These are phyloP conservation scores for Tricladium varicosporioides DNA, from an alignment of 2,329 filamentous ascomycete species.

Conservation along the genomic window DNA sequence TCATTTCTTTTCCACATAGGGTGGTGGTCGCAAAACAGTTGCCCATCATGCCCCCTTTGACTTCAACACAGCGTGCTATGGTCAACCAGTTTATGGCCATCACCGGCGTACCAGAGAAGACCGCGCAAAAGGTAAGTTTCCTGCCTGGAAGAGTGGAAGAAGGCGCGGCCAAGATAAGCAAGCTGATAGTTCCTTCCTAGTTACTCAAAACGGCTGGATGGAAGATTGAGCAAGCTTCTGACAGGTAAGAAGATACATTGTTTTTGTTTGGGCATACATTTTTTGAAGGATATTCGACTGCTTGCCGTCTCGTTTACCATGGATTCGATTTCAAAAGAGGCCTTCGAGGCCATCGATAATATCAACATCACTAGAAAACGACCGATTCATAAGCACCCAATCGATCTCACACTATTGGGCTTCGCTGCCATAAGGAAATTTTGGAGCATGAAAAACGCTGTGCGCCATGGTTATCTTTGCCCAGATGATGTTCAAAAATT, in stretches of 20 bases:
- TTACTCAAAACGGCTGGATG: slow-evolving; percentile 36
- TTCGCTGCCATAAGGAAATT: too few species aligned
- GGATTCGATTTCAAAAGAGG: too few species aligned
- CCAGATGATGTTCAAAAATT: too few species aligned
- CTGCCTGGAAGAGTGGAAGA: background rate
- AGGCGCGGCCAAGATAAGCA: slow-evolving; percentile 4
- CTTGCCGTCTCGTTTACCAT: too few species aligned
- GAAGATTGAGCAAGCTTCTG: slow-evolving; percentile 38
- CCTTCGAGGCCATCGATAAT: too few species aligned
- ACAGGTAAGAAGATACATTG: slow-evolving; percentile 35
- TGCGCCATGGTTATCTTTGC: too few species aligned
- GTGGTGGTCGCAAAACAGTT: slow-evolving; percentile 8
- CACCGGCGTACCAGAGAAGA: slow-evolving; percentile 33
- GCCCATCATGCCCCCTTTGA: slow-evolving; percentile 32
- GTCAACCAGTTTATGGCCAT: slow-evolving; percentile 32
- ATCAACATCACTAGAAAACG: too few species aligned
- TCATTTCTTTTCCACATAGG: slow-evolving; percentile 5
- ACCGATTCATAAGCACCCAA: too few species aligned
- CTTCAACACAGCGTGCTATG: slow-evolving; percentile 21
- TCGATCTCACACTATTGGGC: too few species aligned
- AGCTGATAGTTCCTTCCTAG: slow-evolving; percentile 29
- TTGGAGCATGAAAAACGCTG: too few species aligned
- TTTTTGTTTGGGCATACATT: slow-evolving; percentile 6
- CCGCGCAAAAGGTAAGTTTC: slow-evolving; percentile 30
- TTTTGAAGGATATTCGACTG: too few species aligned